phyloP scores from a whole-genome alignment of 164 flowering plant genomes.

The Vitis rotundifolia region DNA sequence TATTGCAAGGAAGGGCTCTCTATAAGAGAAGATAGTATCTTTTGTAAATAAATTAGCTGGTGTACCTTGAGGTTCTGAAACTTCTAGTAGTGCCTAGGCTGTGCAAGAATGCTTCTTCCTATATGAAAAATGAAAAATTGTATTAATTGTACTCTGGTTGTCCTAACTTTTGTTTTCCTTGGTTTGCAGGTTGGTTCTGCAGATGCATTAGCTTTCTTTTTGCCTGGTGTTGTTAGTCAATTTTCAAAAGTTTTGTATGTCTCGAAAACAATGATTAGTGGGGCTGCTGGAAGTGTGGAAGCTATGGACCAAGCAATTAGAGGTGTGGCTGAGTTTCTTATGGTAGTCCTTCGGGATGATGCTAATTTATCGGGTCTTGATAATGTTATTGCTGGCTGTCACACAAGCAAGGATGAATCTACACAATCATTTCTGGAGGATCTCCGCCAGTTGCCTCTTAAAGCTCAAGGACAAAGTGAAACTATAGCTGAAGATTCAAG shows the following conservation, averaged over 20 bases:
- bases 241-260: slow-evolving; percentile 75
- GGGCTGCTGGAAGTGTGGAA: slow-evolving; percentile 89
- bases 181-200: slow-evolving; percentile 78
- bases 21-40: too few species aligned
- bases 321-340: slow-evolving; percentile 81
- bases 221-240: slow-evolving; percentile 95
- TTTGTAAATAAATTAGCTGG: neutral
- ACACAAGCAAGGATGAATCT: slow-evolving; percentile 28
- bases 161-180: neutral
- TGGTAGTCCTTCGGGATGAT: slow-evolving; percentile 75
- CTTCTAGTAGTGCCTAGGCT: neutral
- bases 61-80: neutral
- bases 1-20: too few species aligned
- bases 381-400: slow-evolving; percentile 18
- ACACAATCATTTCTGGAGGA: slow-evolving; percentile 53
- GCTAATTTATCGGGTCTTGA: slow-evolving; percentile 42
- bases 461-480: slow-evolving; percentile 24
- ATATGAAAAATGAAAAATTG: neutral
- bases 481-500: slow-evolving; percentile 18
- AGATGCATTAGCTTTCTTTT: slow-evolving; percentile 89
- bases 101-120: neutral
- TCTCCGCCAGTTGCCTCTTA: slow-evolving; percentile 59
- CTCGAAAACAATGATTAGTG: slow-evolving; percentile 81
- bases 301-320: slow-evolving; percentile 73
- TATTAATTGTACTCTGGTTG: too few species aligned